Evolutionary conservation across 2,329 filamentous ascomycete species (phyloP).

Genomic region (Colletotrichum sp.): DNA sequence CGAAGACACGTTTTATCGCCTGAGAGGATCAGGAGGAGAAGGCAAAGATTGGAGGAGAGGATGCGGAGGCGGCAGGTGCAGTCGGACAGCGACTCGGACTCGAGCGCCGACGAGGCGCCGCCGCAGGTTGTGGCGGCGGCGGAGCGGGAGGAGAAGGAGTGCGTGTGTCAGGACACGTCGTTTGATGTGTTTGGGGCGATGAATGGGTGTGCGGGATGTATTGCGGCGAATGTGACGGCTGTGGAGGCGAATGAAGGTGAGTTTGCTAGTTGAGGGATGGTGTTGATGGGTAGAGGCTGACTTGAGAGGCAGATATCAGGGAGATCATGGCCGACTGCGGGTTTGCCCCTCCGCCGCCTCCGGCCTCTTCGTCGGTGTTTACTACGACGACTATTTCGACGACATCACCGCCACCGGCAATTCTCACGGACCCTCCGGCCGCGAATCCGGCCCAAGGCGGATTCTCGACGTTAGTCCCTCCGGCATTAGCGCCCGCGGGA

Average conservation of each 20-base stretch:
- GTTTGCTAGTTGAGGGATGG: not conserved
- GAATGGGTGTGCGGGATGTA: not conserved
- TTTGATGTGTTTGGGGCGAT: not conserved
- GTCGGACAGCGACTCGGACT: not conserved
- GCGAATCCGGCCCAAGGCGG: not conserved
- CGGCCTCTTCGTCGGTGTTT: not conserved
- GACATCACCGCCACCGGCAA: not conserved
- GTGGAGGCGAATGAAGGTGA: constrained; percentile 3
- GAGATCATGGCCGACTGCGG: constrained; percentile 14
- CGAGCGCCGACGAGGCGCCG: not conserved
- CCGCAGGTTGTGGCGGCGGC: not conserved
- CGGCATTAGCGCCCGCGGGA: not conserved
- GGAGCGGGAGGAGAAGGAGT: not conserved
- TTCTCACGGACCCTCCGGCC: not conserved
- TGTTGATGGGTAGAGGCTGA: not conserved
- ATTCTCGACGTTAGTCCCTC: not conserved
- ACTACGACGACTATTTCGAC: not conserved
- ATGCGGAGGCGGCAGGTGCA: not conserved
- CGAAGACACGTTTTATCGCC: not conserved
- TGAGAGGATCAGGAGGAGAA: not conserved
- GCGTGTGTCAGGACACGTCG: constrained; percentile 2
- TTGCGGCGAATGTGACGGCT: not conserved
- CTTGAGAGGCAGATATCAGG: not conserved
- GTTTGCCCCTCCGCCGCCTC: not conserved
- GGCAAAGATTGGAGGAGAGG: not conserved